Evolutionary conservation across 1,284 basidiomycete species (phyloP), one percentile per base, ranked within the genome.

Genomic region (Trichosporon inkin): DNA sequence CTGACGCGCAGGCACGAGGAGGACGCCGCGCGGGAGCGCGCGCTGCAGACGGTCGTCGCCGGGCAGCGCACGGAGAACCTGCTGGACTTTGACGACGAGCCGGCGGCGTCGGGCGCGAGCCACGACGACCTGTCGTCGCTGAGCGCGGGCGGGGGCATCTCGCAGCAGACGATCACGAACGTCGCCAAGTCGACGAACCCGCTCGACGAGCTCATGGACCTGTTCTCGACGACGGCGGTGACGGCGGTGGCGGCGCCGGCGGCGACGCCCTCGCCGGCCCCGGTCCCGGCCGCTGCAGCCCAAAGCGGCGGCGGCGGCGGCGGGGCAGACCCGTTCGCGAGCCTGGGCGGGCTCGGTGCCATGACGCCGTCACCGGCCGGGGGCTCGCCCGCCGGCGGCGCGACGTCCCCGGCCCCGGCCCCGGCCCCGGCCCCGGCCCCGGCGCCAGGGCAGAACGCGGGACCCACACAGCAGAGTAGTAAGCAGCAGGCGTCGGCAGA

Each of bases 61-160:
- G 93, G 93, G 16, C 90, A 93, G 76, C 89, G 92, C 77, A 86
- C 92, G 10, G 93, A 97, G 79, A 96, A 96, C 75, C 80, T 95
- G n/a, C 86, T 95, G 67, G 92, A 95, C 80, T 92, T 95, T 77
- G 89, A 90, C 76, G 64, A 83, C 13, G 83, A 86, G 1, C 80
- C 83, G 1, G 73, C 79, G 55, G 36, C 49, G 10, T 3, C 41
- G 2, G 49, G 47, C 10, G 36, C 61, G 51, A 44, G 58, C 52
- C 13, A 28, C 14, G 22, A 22, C 1, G 10, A 16, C 22, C 22
- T 47, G 4, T 20, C 19, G 10, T 14, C 41, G 11, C 41, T 22
- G 22, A n/a, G 22, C 22, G n/a, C n/a, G n/a, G 41, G n/a, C 8
- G 24, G 14, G 3, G 37, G 58, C 34, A 72, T 75, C 53, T 69